Evolutionary conservation across 2,329 filamentous ascomycete species (phyloP), one percentile per base, ranked within the genome.

Genomic region (Trichoderma sp.): DNA sequence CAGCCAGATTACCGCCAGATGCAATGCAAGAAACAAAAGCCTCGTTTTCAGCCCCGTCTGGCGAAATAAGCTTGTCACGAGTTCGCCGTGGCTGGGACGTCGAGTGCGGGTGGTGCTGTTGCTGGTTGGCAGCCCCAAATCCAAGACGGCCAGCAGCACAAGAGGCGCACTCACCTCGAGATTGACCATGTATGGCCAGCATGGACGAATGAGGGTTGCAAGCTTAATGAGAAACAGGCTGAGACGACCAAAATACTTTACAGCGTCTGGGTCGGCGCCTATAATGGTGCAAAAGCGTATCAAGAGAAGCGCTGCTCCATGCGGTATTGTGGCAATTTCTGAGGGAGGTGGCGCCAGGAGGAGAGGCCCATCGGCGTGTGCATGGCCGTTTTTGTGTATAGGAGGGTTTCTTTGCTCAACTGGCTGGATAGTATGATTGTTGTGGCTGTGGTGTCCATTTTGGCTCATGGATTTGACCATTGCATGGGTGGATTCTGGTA

Each of bases 121-220:
- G 51, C 52, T 43, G 11, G 64, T 59, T 4, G 83, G 78, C 39
- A 84, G 72, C 26, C 80, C 83, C n/a, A 89, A 77, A 68, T 94
- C 92, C 14, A 93, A 73, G 1, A 86, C 87, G 10, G 92, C 93
- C 8, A 95, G 77, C 4, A 86, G 79, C 5, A 96, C 80, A 2
- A 97, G 81, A 3, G 91, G 88, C 72, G 90, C 89, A 5, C 88
- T 83, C 5, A 94, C 79, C 77, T 86, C 86, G 7, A 87, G 82
- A 55, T 86, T 89, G n/a, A 87, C 84, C 54, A 89, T 88, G 68
- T 89, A 89, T 0, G 93, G 93, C 76, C 88, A 88, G 77, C 94
- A 97, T 0, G 90, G 86, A 58, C 85, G 83, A 3, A 86, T 84
- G 11, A 96, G 79, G 0, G 88, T 87, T 14, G 85, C 80, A 10